Percentiles rank a stretch among this genome's conserved stretches.
These are phyloP conservation scores for Beauveria asiatica DNA, from an alignment of 2,329 filamentous ascomycete genomes.

Conservation along the genomic window DNA sequence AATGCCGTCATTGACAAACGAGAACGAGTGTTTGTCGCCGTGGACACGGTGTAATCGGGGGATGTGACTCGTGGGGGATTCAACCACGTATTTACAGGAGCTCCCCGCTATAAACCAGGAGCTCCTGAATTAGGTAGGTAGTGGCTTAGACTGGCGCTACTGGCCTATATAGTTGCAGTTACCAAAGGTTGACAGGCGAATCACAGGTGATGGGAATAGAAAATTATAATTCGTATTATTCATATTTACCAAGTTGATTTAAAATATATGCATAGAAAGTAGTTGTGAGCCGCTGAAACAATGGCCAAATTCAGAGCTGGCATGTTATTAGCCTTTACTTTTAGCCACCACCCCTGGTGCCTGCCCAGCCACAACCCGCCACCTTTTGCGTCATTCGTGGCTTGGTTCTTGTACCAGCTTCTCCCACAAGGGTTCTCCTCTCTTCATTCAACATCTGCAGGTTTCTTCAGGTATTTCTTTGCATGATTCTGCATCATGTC, in stretches of 20 bases:
- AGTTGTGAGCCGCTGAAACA: not conserved
- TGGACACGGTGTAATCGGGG: slow-evolving; percentile 6
- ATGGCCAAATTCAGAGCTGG: not conserved
- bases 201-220: not conserved
- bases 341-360: not conserved
- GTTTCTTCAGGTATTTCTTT: not conserved
- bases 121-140: not conserved
- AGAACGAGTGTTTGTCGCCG: not conserved
- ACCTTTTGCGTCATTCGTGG: not conserved
- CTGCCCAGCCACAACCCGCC: not conserved
- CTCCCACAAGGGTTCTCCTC: not conserved
- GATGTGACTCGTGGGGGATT: not conserved
- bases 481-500: not conserved
- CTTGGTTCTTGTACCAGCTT: not conserved
- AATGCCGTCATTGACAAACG: not conserved
- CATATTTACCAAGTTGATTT: not conserved
- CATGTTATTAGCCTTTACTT: not conserved
- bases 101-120: slow-evolving; percentile 3
- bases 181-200: not conserved
- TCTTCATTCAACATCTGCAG: not conserved
- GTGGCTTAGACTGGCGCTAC: not conserved
- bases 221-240: too few species aligned
- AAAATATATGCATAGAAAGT: too few species aligned
- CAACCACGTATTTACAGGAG: not conserved
- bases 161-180: not conserved